Evolutionary conservation across 768 basidiomycete genomes (phyloP).

Genomic region (Boletus coccyginus): DNA sequence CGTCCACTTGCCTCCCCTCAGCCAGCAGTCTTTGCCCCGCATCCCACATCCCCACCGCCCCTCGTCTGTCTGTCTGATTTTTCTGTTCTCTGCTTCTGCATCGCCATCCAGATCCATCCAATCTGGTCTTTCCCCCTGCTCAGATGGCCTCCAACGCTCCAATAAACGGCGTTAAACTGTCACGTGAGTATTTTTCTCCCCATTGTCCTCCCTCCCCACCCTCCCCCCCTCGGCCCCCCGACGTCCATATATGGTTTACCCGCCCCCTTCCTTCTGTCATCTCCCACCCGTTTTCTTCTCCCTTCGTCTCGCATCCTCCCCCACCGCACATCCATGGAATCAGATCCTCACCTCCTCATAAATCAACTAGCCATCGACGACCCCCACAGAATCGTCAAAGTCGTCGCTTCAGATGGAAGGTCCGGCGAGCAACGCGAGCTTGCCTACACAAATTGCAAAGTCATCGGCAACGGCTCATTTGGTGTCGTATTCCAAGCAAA

Average conservation of each 20-base stretch:
- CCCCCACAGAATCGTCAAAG: conserved; percentile 94
- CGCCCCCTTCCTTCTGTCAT: conserved; percentile 24
- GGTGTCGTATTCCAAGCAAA: conserved; percentile 98
- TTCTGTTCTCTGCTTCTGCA: not conserved
- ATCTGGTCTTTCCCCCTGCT: conserved; percentile 11
- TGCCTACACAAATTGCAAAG: conserved; percentile 95
- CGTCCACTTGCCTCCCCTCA: conserved; percentile 11
- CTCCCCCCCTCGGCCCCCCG: conserved; percentile 11
- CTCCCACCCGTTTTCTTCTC: conserved; percentile 36
- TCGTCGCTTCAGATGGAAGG: conserved; percentile 94
- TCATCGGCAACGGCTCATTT: conserved; percentile 98
- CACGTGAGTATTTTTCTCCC: conserved; percentile 53
- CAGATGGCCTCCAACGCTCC: conserved; percentile 74
- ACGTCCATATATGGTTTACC: conserved; percentile 30
- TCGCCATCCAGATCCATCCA: conserved; percentile 16
- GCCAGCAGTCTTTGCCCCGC: not conserved
- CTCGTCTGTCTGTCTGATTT: too few relatives aligned
- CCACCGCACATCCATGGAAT: conserved; percentile 24
- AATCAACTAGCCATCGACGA: conserved; percentile 76
- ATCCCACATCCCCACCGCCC: conserved; percentile 9
- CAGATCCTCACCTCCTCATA: conserved; percentile 21
- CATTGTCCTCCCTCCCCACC: conserved; percentile 12
- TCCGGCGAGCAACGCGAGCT: conserved; percentile 83
- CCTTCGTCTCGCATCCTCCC: conserved; percentile 29
- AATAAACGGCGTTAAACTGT: conserved; percentile 86